Evolutionary conservation across 345 rosid species (phyloP), one percentile per base, ranked within the genome.

Genomic region (Cardamine chenopodiifolia): DNA sequence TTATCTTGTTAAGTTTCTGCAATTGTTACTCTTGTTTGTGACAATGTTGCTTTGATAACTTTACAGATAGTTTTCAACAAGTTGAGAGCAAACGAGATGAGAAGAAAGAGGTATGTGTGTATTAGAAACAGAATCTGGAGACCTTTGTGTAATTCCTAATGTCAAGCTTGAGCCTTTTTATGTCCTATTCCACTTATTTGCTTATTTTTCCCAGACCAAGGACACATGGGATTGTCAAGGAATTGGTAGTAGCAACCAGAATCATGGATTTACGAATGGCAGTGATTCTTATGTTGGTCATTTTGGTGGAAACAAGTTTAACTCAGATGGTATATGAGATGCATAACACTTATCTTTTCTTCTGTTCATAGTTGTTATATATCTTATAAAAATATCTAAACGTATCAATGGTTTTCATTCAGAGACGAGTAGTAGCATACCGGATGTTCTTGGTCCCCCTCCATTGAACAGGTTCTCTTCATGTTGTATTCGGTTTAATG

Each of bases 1-100:
- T n/a, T n/a, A n/a, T 40, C 32, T 39, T n/a, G 23, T 28, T 28
- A n/a, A n/a, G 60, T 2, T 13, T 60, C 22, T 40, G n/a, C n/a
- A n/a, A n/a, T n/a, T n/a, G n/a, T n/a, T n/a, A n/a, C n/a, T n/a
- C n/a, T n/a, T n/a, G n/a, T n/a, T n/a, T n/a, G n/a, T 15, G 23
- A 44, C 35, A 49, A 40, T 55, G 39, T 29, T 69, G 28, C 34
- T 45, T 58, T 6, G 22, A 29, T 45, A 31, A 34, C 8, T 44
- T 66, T 82, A 67, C 72, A 93, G 97, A 82, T 85, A 86, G 86
- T 74, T 88, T 85, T 74, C 90, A 69, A 19, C 88, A 90, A 82
- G 97, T 86, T 84, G 86, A 84, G 83, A 93, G 91, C 81, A 89
- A 85, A 69, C 79, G 83, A 68, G 97, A 85, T 45, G 85, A 90